phyloP scores from a whole-genome alignment of 2,329 filamentous ascomycete species.

The Apiospora aurea region DNA sequence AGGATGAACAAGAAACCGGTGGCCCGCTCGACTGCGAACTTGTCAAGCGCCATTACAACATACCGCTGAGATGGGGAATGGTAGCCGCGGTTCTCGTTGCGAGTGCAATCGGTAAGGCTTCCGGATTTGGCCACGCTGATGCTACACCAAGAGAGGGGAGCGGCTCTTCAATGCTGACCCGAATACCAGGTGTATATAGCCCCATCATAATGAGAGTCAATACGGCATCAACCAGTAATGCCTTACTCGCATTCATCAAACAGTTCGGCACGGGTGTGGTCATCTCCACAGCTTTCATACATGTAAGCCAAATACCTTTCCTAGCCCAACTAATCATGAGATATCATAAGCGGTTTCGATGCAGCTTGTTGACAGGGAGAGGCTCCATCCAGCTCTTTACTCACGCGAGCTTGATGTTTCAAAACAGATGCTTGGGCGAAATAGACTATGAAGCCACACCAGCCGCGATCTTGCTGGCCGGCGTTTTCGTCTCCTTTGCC shows the following conservation, averaged over 20 bases:
- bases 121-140: not conserved
- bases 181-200: not conserved
- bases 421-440: not conserved
- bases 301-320: not conserved
- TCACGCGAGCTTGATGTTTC: slow-evolving; percentile 18
- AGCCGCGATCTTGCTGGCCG: not conserved
- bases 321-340: not conserved
- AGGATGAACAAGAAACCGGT: not conserved
- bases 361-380: not conserved
- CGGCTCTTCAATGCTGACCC: not conserved
- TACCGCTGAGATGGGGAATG: slow-evolving; percentile 1
- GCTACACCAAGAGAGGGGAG: not conserved
- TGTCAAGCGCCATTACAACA: not conserved
- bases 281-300: slow-evolving; percentile 3
- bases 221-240: not conserved
- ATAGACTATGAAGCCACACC: not conserved
- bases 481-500: not conserved
- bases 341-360: too few species aligned
- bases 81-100: not conserved
- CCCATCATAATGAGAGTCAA: not conserved
- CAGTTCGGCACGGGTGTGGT: slow-evolving; percentile 14
- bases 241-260: not conserved
- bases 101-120: not conserved
- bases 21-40: not conserved
- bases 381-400: not conserved